These are phyloP conservation scores for Trichoderma sp. DNA, from an alignment of 2,329 filamentous ascomycete genomes.

Conservation along the genomic window DNA sequence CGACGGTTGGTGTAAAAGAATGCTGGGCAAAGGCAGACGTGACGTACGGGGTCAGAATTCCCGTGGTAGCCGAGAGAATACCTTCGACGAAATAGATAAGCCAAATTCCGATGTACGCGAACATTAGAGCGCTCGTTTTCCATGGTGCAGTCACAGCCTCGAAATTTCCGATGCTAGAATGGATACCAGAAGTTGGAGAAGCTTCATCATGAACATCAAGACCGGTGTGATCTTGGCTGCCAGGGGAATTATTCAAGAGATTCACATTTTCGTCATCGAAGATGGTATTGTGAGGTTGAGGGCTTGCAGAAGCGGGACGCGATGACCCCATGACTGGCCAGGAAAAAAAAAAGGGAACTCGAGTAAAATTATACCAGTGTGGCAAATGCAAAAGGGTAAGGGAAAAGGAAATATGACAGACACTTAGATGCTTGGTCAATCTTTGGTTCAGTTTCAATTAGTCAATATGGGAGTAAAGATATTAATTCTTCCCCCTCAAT, in stretches of 20 bases:
- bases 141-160: conserved; percentile 38
- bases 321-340: background rate
- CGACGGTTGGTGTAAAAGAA: conserved; percentile 52
- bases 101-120: conserved; percentile 44
- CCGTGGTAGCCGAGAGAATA: conserved; percentile 36
- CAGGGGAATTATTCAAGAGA: background rate
- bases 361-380: background rate
- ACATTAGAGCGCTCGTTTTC: conserved; percentile 42
- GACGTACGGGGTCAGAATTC: conserved; percentile 45
- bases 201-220: conserved; percentile 10
- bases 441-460: background rate
- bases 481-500: background rate
- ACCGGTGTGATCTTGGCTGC: background rate
- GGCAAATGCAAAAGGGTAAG: background rate
- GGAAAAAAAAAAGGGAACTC: background rate
- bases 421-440: background rate
- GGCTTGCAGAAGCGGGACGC: background rate
- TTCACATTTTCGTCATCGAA: background rate
- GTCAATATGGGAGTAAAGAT: background rate
- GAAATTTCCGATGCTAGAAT: conserved; percentile 44
- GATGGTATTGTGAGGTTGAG: background rate
- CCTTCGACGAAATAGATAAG: conserved; percentile 39
- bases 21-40: conserved; percentile 50
- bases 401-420: background rate
- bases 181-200: conserved; percentile 25